Evolutionary conservation across 192 early-diverging fungal genomes (phyloP).

Genomic region (Funneliformis geosporum): DNA sequence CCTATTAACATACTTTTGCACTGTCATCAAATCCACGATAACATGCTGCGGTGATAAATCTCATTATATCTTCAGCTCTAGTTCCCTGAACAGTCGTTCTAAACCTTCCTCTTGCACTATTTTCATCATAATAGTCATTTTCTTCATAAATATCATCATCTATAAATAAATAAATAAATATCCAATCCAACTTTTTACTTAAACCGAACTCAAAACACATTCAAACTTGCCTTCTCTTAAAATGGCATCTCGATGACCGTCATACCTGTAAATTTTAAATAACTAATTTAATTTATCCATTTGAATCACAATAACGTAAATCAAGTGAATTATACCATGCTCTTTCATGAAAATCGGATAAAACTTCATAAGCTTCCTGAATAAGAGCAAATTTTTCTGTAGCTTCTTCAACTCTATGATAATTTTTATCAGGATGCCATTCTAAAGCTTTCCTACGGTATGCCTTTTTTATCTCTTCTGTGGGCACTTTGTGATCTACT

Average conservation of each 20-base stretch:
- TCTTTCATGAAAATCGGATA: conserved; percentile 70
- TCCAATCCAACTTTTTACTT: neutral
- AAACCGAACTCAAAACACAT: neutral
- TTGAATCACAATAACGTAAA: neutral
- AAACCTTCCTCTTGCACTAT: conserved; percentile 35
- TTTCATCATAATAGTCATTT: conserved; percentile 47
- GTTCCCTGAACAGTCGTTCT: conserved; percentile 44
- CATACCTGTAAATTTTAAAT: conserved; percentile 59
- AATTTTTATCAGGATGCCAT: conserved; percentile 90
- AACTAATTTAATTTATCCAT: neutral
- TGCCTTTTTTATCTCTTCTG: conserved; percentile 75
- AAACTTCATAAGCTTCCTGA: conserved; percentile 90
- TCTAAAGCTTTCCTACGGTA: conserved; percentile 73
- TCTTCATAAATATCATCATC: conserved; percentile 54
- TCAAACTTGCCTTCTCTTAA: conserved; percentile 68
- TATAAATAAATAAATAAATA: conserved; percentile 23
- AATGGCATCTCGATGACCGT: conserved; percentile 90
- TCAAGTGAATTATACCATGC: neutral
- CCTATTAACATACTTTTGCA: conserved; percentile 40
- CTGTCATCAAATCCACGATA: conserved; percentile 75
- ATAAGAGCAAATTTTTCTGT: conserved; percentile 87
- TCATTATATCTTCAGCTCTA: conserved; percentile 72
- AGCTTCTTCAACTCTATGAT: conserved; percentile 77
- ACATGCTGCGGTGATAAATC: conserved; percentile 72
- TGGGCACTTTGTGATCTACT: neutral